phyloP scores from a whole-genome alignment of 306 rosid species.

The Lathyrus sativus region DNA sequence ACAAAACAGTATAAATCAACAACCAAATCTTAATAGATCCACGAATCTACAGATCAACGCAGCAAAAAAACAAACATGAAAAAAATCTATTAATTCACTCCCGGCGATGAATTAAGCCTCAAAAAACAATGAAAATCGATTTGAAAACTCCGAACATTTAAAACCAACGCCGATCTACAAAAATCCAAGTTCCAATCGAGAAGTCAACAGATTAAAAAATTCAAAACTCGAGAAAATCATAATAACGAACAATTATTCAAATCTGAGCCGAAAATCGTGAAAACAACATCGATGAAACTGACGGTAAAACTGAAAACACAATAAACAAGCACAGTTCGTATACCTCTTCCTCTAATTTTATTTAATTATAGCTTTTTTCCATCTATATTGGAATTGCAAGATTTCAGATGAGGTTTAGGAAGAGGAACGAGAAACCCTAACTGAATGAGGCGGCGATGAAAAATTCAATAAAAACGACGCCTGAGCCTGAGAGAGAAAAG shows the following conservation, averaged over 20 bases:
- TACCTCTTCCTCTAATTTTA: neutral
- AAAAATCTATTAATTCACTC: neutral
- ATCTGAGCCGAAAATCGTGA: slow-evolving; percentile 4
- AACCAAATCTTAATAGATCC: slow-evolving; percentile 6
- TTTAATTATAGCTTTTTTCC: neutral
- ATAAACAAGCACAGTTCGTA: neutral
- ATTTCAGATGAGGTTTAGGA: neutral
- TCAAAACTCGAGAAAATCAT: neutral
- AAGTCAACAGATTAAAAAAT: slow-evolving; percentile 23
- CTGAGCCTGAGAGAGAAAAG: slow-evolving; percentile 12
- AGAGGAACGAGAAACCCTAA: slow-evolving; percentile 25
- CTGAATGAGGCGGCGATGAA: slow-evolving; percentile 12
- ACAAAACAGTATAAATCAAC: neutral
- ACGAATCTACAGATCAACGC: neutral
- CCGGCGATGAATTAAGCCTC: neutral
- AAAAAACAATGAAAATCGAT: neutral
- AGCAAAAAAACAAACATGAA: neutral
- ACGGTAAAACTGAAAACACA: neutral
- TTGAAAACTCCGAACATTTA: neutral
- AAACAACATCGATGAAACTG: neutral
- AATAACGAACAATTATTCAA: neutral
- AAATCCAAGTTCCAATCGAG: neutral
- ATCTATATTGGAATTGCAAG: neutral
- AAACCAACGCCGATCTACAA: slow-evolving; percentile 42
- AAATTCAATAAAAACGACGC: neutral